These are phyloP conservation scores for Micractinium sp. DNA, from an alignment of 139 green algal species.

Conservation along the genomic window DNA sequence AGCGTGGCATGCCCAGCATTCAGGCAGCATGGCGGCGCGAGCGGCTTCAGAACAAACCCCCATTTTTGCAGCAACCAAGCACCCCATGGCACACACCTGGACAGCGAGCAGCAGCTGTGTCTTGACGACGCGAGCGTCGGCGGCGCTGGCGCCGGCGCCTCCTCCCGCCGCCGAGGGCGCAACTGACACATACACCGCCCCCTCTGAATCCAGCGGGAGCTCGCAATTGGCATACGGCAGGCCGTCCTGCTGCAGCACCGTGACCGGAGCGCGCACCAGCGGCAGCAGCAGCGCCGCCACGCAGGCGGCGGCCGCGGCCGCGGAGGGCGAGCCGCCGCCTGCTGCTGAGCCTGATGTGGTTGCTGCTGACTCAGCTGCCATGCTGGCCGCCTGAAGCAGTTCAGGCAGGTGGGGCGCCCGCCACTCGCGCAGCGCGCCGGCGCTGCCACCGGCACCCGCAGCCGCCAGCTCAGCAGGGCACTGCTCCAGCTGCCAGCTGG, in stretches of 20 bases:
- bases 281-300: conserved; percentile 13
- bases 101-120: conserved; percentile 7
- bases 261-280: conserved; percentile 19
- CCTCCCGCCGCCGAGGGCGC: background rate
- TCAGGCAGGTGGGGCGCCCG: background rate
- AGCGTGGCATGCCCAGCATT: background rate
- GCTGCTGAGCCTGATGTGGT: background rate
- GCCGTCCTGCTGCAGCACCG: conserved; percentile 46
- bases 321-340: background rate
- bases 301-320: background rate
- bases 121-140: background rate
- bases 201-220: conserved; percentile 28
- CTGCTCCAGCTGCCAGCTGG: background rate
- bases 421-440: background rate
- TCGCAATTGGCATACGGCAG: conserved; percentile 47
- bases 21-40: background rate
- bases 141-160: background rate
- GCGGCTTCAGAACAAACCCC: background rate
- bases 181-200: conserved; percentile 28
- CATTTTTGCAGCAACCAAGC: background rate
- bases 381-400: background rate
- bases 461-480: conserved; percentile 21
- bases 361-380: background rate
- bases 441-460: background rate
- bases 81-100: background rate